phyloP scores from a whole-genome alignment of 805 yeast genomes.

The Lachancea sp. region DNA sequence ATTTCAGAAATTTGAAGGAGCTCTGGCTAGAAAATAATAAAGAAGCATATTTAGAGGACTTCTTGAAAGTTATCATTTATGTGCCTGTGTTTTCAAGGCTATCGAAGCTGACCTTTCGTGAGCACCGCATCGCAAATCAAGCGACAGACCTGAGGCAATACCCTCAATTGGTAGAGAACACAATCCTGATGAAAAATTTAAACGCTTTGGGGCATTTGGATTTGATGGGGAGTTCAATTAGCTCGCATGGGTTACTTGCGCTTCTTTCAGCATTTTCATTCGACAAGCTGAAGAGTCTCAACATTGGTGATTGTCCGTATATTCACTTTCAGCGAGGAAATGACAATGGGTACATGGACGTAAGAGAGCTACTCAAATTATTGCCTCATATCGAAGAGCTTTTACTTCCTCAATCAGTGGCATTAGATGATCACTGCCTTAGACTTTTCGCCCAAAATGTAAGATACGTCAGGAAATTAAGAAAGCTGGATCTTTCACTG shows the following conservation, averaged over 20 bases:
- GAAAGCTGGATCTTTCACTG: constrained; percentile 25
- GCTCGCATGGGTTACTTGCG: constrained; percentile 20
- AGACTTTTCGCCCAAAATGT: constrained; percentile 13
- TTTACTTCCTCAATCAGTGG: constrained; percentile 22
- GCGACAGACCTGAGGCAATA: constrained; percentile 3
- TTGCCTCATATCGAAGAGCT: constrained; percentile 19
- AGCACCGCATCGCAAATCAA: constrained; percentile 9
- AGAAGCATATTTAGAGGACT: constrained; percentile 14
- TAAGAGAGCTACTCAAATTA: constrained; percentile 10
- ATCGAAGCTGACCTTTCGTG: constrained; percentile 26
- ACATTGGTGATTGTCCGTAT: constrained; percentile 23
- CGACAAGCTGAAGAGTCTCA: constrained; percentile 13
- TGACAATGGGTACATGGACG: constrained; percentile 12
- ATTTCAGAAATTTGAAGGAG: constrained; percentile 18
- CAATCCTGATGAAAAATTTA: constrained; percentile 15
- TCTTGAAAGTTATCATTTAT: constrained; percentile 15
- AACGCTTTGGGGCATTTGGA: constrained; percentile 18
- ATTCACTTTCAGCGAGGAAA: constrained; percentile 9
- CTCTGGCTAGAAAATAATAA: constrained; percentile 30
- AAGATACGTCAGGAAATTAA: constrained; percentile 12
- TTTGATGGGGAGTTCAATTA: constrained; percentile 28
- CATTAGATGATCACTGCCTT: constrained; percentile 19
- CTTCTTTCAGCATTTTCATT: constrained; percentile 13
- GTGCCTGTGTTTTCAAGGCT: constrained; percentile 16
- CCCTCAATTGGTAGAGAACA: constrained; percentile 9